Evolutionary conservation across 805 yeast species (phyloP), one percentile per base, ranked within the genome.

Genomic region (Lachancea cidri): DNA sequence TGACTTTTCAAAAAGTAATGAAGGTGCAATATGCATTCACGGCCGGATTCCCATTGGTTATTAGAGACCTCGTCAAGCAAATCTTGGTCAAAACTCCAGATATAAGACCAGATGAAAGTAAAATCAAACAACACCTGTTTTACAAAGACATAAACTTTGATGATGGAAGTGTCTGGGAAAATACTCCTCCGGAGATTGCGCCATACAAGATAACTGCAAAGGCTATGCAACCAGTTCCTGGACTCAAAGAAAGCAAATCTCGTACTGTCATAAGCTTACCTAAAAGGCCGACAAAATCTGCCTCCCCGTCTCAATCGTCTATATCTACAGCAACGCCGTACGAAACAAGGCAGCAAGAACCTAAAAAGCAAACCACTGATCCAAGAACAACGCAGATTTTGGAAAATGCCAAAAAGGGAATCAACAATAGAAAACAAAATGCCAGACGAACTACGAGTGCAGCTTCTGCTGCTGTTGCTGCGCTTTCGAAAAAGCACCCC

Each of bases 1-100:
- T 82, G 43, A 85, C 91, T 0, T 85, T 85, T 58, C 94, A 85
- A 57, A 85, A 85, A 55, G 83, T 85, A 44, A 78, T 85, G 52
- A 84, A 85, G 58, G 68, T 82, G 36, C 91, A 85, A 54, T 85
- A 73, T 62, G 93, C 94, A 2, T 85, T 82, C 54, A 79, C 87
- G 41, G 93, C 94, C 3, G 93, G 93, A 0, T 85, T 85, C 53
- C 95, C 95, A 4, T 70, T 76, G 60, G 67, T 82, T 11, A 55
- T 83, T 3, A 68, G 94, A 52, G 94, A 85, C 62, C 69, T 85
- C 50, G 79, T 85, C 32, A 83, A 83, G 57, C 74, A 77, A 48
- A 77, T 85, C 11, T 64, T 85, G 34, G 74, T 82, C 1, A 65
- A 81, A 36, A 76, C 75, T 45, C 88, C 91, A 4, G 72, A 73